Conservation (phyloP, 257 asterid genomes). For the Solanum boliviense region DNA sequence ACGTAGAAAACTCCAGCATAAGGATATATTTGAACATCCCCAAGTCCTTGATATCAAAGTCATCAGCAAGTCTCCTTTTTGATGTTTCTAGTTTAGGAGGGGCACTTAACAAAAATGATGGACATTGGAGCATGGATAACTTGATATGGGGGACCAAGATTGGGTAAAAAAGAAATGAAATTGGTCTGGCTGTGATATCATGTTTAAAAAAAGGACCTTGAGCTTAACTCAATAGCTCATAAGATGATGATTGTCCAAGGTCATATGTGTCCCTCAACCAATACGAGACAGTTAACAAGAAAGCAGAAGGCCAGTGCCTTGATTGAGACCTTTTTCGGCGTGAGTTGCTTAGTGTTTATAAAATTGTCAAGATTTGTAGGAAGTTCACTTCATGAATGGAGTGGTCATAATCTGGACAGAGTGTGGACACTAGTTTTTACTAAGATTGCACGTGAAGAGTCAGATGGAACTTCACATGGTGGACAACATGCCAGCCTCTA, state of each 20-base stretch:
- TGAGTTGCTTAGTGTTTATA: neutral
- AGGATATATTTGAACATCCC: neutral
- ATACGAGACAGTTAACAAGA: neutral
- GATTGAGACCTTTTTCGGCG: neutral
- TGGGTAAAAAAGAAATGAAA: neutral
- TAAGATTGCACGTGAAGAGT: neutral
- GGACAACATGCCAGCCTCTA: neutral
- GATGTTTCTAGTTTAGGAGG: neutral
- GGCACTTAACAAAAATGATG: neutral
- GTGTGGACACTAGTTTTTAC: neutral
- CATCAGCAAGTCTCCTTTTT: neutral
- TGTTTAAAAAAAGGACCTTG: neutral
- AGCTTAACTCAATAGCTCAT: neutral
- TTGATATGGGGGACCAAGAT: neutral
- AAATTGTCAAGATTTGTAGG: neutral
- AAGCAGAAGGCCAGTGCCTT: neutral
- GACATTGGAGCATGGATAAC: neutral
- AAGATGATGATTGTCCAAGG: neutral
- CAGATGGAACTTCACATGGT: neutral
- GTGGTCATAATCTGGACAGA: neutral
- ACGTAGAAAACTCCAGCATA: neutral
- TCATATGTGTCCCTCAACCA: neutral
- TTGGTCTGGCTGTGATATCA: neutral
- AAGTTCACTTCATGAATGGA: neutral
- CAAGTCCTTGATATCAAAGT: neutral